phyloP scores from a whole-genome alignment of 495 filamentous ascomycete species.

The Talaromyces liani region DNA sequence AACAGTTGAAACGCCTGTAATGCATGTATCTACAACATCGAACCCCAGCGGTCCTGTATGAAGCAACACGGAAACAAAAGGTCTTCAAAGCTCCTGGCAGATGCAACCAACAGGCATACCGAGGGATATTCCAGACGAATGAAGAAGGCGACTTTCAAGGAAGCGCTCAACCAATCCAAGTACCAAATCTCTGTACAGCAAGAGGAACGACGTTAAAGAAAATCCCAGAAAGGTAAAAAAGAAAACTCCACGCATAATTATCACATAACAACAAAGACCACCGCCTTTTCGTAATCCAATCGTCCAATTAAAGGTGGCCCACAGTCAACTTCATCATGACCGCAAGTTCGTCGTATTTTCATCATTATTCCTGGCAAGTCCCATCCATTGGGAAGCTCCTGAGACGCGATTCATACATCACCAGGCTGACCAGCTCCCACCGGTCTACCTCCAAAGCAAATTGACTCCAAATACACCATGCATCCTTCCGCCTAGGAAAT shows the following conservation, averaged over 20 bases:
- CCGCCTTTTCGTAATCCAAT: slow-evolving; percentile 7
- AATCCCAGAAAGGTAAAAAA: neutral
- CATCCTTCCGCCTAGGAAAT: neutral
- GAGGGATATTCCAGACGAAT: neutral
- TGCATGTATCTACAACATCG: slow-evolving; percentile 11
- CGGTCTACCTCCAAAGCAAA: neutral
- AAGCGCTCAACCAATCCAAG: neutral
- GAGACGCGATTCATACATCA: neutral
- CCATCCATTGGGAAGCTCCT: neutral
- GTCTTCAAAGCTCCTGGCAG: slow-evolving; percentile 26
- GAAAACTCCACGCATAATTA: slow-evolving; percentile 4
- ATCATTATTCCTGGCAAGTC: neutral
- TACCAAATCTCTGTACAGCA: slow-evolving; percentile 8
- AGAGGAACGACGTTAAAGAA: neutral
- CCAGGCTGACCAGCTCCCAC: neutral
- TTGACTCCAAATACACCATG: slow-evolving; percentile 6
- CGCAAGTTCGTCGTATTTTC: neutral
- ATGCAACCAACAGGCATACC: slow-evolving; percentile 16
- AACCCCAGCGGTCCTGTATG: slow-evolving; percentile 5
- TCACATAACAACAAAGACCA: slow-evolving; percentile 6
- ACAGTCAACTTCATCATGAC: slow-evolving; percentile 7
- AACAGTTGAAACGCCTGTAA: slow-evolving; percentile 10
- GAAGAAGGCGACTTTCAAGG: neutral
- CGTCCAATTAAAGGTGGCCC: neutral
- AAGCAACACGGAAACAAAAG: slow-evolving; percentile 5